A percentile compares a stretch with the other conserved stretches of the same genome.
Evolutionary conservation across 2,329 filamentous ascomycete genomes (phyloP).

Genomic region (Xylariaceae sp.): DNA sequence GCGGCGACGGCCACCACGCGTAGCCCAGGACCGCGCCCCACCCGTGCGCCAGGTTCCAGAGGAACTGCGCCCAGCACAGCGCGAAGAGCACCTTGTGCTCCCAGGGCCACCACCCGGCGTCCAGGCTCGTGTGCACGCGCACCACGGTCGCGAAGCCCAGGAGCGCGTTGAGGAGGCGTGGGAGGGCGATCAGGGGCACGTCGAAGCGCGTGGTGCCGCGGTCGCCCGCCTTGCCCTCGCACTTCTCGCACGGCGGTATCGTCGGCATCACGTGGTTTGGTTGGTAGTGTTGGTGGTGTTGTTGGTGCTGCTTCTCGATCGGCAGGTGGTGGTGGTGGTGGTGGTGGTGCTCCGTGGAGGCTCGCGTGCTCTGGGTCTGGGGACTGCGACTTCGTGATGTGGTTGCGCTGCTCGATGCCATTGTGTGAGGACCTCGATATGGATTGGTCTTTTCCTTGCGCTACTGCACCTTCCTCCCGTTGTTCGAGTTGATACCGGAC

Average conservation of each 20-base stretch:
- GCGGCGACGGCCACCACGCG: conserved; percentile 21
- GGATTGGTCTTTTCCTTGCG: too few relatives aligned
- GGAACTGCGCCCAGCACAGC: conserved; percentile 19
- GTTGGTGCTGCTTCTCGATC: too few relatives aligned
- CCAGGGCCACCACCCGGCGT: conserved; percentile 23
- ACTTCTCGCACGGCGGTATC: conserved; percentile 2
- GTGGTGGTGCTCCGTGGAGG: conserved; percentile 5
- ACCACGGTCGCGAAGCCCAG: conserved; percentile 20
- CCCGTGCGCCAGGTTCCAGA: conserved; percentile 21
- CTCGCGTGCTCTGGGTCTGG: conserved; percentile 11
- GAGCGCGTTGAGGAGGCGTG: conserved; percentile 18
- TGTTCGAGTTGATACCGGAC: too few relatives aligned
- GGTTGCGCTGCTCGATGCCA: conserved; percentile 2
- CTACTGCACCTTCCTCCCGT: too few relatives aligned
- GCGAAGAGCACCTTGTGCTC: conserved; percentile 23
- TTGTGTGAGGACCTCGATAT: too few relatives aligned
- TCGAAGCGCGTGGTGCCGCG: conserved; percentile 14
- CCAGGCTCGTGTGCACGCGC: conserved; percentile 20
- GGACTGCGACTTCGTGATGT: conserved; percentile 17
- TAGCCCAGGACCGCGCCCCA: conserved; percentile 18
- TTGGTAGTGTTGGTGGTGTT: too few relatives aligned
- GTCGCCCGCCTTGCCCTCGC: conserved; percentile 6
- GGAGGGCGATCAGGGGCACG: conserved; percentile 21
- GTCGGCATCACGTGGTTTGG: too few relatives aligned
- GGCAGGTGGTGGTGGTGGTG: too few relatives aligned